Conservation (phyloP, 352 stramenopile species). For the Globisporangium emineosum region DNA sequence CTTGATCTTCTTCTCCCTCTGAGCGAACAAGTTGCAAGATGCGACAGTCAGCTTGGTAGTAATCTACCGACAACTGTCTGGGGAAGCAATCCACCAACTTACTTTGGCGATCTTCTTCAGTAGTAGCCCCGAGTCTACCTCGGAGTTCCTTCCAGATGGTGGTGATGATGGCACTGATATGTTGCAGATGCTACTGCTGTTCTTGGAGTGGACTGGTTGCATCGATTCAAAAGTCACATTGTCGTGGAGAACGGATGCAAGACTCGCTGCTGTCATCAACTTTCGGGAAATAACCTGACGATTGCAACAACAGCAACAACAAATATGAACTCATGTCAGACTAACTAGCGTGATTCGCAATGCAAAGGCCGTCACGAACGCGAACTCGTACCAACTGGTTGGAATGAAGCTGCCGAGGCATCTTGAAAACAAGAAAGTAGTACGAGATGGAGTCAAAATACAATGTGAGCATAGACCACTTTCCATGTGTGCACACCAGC, state of each 20-base stretch:
- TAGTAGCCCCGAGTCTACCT: conserved; percentile 2
- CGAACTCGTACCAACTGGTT: conserved; percentile 24
- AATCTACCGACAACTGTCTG: background rate
- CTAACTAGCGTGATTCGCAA: background rate
- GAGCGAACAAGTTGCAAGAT: background rate
- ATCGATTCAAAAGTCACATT: background rate
- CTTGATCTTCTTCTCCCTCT: conserved; percentile 63
- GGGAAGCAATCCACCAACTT: background rate
- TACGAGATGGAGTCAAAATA: background rate
- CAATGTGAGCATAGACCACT: background rate
- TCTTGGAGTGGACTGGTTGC: background rate
- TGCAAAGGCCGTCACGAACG: background rate
- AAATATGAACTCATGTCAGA: background rate
- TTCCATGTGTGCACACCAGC: background rate
- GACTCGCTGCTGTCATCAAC: conserved; percentile 4
- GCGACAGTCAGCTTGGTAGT: background rate
- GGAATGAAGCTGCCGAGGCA: conserved; percentile 15
- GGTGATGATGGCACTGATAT: background rate
- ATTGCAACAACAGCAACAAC: background rate
- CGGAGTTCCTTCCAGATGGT: background rate
- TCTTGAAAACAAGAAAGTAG: background rate
- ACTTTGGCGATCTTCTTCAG: conserved; percentile 29
- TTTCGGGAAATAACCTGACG: background rate
- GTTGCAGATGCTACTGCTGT: background rate
- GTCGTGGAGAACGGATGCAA: conserved; percentile 9